These are phyloP conservation scores for Trichosporon asahii DNA, from an alignment of 1,284 basidiomycete species.

Conservation along the genomic window DNA sequence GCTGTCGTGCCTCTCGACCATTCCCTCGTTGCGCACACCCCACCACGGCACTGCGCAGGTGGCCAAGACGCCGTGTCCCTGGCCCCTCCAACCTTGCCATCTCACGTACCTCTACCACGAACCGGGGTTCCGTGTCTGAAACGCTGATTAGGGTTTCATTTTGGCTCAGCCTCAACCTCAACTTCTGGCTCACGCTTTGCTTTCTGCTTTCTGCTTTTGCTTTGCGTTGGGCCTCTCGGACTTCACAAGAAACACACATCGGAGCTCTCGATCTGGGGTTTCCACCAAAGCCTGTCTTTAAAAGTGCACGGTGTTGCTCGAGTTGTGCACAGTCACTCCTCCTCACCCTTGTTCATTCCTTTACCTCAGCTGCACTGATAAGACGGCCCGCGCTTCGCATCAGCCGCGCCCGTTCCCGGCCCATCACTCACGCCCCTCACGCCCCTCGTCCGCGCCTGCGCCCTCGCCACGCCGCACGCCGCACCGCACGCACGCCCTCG, in stretches of 20 bases:
- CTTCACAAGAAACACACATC: too few relatives aligned
- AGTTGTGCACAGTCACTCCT: neutral
- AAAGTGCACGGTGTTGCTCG: neutral
- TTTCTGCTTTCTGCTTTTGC: neutral
- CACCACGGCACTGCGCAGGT: neutral
- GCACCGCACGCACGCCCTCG: neutral
- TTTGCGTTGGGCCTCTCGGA: neutral
- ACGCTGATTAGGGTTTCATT: neutral
- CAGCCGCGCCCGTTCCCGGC: neutral
- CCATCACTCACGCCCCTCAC: neutral
- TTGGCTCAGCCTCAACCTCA: neutral
- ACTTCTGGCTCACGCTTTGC: neutral
- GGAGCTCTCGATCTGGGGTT: neutral
- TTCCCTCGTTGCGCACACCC: neutral
- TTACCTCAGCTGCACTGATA: neutral
- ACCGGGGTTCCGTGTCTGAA: conserved; percentile 1
- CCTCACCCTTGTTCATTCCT: conserved; percentile 3
- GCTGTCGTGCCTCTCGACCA: neutral
- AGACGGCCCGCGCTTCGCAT: neutral
- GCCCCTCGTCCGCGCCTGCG: neutral
- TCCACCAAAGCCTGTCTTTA: neutral
- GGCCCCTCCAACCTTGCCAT: neutral
- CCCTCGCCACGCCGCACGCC: neutral
- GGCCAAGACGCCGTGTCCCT: neutral
- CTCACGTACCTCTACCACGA: neutral